Percentiles rank a stretch among this genome's conserved stretches.
Evolutionary conservation across 371 early-diverging fungal species (phyloP).

Genomic region (Polyrhizophydium stewartii): DNA sequence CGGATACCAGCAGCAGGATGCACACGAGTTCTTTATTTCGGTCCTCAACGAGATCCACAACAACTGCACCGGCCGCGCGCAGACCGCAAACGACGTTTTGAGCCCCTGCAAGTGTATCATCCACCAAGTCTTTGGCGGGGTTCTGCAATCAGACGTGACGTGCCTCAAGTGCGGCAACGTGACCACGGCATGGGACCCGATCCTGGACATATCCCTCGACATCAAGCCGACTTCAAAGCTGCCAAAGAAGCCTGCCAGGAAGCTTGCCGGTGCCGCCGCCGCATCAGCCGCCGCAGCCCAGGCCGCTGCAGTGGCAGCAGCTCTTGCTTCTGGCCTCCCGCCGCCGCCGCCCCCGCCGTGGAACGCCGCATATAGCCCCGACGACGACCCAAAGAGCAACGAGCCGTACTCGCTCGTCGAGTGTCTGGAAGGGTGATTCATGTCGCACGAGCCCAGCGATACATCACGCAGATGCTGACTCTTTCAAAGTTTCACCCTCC

Average conservation of each 20-base stretch:
- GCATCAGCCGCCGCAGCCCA: not conserved
- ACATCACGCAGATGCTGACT: slow-evolving; percentile 4
- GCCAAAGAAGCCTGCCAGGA: not conserved
- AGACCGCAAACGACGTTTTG: no score
- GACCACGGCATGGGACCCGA: slow-evolving; percentile 78
- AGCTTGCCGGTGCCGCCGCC: not conserved
- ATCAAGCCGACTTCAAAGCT: slow-evolving; percentile 26
- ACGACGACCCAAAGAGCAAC: slow-evolving; percentile 7
- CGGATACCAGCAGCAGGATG: slow-evolving; percentile 93
- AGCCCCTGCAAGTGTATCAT: slow-evolving; percentile 74
- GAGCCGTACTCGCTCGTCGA: slow-evolving; percentile 19
- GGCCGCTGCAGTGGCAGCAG: not conserved
- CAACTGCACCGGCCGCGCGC: slow-evolving; percentile 15
- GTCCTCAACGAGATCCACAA: slow-evolving; percentile 80
- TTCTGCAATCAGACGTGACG: slow-evolving; percentile 83
- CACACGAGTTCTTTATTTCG: slow-evolving; percentile 93
- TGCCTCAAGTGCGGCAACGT: slow-evolving; percentile 79
- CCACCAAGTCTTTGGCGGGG: slow-evolving; percentile 87
- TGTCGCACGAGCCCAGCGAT: not conserved
- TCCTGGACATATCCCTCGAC: slow-evolving; percentile 89
- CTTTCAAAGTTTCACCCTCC: slow-evolving; percentile 20
- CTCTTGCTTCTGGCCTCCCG: not conserved
- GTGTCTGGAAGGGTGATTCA: slow-evolving; percentile 22
- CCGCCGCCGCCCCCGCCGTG: no score
- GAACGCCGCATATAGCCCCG: no score